phyloP scores from a whole-genome alignment of 2,329 filamentous ascomycete species.

The Parastagonospora nodorum region DNA sequence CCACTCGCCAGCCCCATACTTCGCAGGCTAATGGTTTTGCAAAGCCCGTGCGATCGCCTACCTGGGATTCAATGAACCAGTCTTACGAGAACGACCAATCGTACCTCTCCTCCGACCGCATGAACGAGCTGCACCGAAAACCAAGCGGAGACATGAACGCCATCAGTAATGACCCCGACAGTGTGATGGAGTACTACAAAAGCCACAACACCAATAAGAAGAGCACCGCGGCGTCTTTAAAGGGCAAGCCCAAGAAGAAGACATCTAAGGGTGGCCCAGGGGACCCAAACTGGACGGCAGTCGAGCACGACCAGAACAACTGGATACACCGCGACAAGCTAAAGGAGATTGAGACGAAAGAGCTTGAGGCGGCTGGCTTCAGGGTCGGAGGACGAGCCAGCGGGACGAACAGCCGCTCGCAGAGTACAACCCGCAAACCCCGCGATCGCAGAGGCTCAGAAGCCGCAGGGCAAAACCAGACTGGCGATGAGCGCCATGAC shows the following conservation, averaged over 20 bases:
- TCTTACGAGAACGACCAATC: constrained; percentile 28
- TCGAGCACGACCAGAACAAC: constrained; percentile 64
- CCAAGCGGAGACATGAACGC: constrained; percentile 50
- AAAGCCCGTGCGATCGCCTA: constrained; percentile 36
- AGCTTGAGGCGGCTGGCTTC: constrained; percentile 79
- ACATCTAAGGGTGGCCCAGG: constrained; percentile 14
- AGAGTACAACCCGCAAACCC: constrained; percentile 32
- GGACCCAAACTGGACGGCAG: constrained; percentile 26
- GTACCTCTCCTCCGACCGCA: constrained; percentile 42
- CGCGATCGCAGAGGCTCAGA: constrained; percentile 42
- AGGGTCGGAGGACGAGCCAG: constrained; percentile 53
- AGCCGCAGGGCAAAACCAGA: constrained; percentile 25
- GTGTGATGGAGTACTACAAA: constrained; percentile 53
- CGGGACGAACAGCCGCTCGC: constrained; percentile 45
- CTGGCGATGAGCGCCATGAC: constrained; percentile 36
- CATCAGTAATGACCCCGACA: constrained; percentile 52
- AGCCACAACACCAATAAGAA: constrained; percentile 21
- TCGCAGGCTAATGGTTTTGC: constrained; percentile 42
- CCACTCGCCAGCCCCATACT: constrained; percentile 39
- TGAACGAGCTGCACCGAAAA: constrained; percentile 47
- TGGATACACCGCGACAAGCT: constrained; percentile 89
- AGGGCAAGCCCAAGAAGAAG: constrained; percentile 38
- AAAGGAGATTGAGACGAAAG: constrained; percentile 78
- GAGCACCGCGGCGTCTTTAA: constrained; percentile 15
- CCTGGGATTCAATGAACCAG: constrained; percentile 36